Base-by-base conservation (phyloP, 1,284 basidiomycete genomes). In the Irpex rosettiformis region DNA sequence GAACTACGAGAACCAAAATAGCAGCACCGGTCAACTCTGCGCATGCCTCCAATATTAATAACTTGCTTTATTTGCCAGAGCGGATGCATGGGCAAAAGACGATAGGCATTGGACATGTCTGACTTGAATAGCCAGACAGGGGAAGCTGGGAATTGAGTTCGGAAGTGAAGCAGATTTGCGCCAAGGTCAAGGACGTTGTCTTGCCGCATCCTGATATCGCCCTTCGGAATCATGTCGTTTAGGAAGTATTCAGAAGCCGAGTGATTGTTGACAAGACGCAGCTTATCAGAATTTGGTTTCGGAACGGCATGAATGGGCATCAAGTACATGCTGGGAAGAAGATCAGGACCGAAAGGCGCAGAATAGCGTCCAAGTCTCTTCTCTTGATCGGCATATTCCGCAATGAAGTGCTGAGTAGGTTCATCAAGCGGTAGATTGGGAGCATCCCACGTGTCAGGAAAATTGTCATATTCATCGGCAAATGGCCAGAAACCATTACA, bases 31-130 rank as follows among this genome's bases (percentile, higher is more conserved):
- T 79, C 75, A 1, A 79, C 61, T 29, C 67, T 61, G 0, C 52
- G 59, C 0, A 56, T 0, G 0, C 65, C 67, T 0, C 70, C 62
- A 6, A 79, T 61, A 0, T 64, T 70, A 0, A 74, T 66, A 0
- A 77, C 60, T 40, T 81, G 78, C 43, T 75, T 73, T 2, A 80
- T 57, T 54, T 82, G 79, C 78, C 77, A 81, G 0, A 69, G 52
- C 0, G 70, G 72, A 45, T 77, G 73, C 62, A 78, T 67, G 0
- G 77, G 78, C 1, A 77, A 61, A 0, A 65, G 63, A 0, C 68
- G 64, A 47, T 76, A 81, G 0, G 79, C 78, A 13, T 72, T 64
- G 0, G 69, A 54, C 0, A 80, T 69, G 48, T 81, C 77, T 0
- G 70, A 73, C 45, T 79, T 79, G 63, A 65, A 77, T 1, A 76